Evolutionary conservation across 805 yeast genomes (phyloP).

Genomic region (Candida jianshihensis): DNA sequence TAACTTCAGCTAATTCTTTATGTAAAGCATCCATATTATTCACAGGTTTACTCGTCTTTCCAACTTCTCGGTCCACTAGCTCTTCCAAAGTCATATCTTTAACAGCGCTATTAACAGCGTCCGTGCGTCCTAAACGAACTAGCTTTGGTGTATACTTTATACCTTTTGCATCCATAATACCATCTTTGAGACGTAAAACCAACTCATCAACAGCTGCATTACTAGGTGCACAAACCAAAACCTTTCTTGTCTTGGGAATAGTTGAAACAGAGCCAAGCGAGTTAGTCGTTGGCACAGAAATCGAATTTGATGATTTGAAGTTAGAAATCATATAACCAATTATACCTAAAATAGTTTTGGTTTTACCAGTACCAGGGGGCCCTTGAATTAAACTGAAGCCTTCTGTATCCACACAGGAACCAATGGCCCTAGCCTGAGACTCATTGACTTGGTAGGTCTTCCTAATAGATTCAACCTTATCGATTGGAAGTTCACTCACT

Average conservation of each 20-base stretch:
- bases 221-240: slow-evolving; percentile 94
- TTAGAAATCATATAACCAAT: slow-evolving; percentile 67
- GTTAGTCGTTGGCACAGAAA: slow-evolving; percentile 24
- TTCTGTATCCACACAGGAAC: slow-evolving; percentile 53
- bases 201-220: slow-evolving; percentile 98
- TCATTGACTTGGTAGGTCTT: slow-evolving; percentile 56
- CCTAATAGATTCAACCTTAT: slow-evolving; percentile 36
- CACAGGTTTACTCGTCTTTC: slow-evolving; percentile 12
- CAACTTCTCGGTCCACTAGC: slow-evolving; percentile 50
- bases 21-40: slow-evolving; percentile 46
- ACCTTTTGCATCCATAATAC: slow-evolving; percentile 56
- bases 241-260: slow-evolving; percentile 37
- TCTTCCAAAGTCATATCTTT: slow-evolving; percentile 82
- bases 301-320: slow-evolving; percentile 22
- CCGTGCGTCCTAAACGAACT: slow-evolving; percentile 86
- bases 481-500: slow-evolving; percentile 26
- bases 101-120: slow-evolving; percentile 78
- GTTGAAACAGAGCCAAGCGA: slow-evolving; percentile 10
- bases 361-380: slow-evolving; percentile 99
- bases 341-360: slow-evolving; percentile 91
- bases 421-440: slow-evolving; percentile 88
- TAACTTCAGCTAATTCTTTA: slow-evolving; percentile 28
- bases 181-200: slow-evolving; percentile 71
- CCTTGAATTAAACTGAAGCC: slow-evolving; percentile 95
- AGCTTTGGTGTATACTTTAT: slow-evolving; percentile 50